Conservation (phyloP, 192 early-diverging fungal species). For the Allomyces arbusculus region DNA sequence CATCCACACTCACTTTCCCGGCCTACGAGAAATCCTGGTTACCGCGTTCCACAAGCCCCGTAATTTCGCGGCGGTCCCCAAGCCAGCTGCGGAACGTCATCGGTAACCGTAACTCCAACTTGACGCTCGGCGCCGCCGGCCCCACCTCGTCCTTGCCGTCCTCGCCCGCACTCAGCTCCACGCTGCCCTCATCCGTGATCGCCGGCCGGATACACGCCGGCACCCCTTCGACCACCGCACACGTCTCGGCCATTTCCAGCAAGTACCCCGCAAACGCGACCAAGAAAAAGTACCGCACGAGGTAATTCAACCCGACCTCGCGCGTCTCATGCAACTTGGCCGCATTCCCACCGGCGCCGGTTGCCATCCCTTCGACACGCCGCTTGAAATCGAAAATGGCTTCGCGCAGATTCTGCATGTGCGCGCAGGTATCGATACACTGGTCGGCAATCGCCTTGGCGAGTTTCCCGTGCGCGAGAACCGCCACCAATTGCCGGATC, state of each 20-base stretch:
- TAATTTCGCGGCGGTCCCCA: conserved; percentile 30
- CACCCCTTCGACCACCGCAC: conserved; percentile 1
- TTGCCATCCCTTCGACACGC: conserved; percentile 18
- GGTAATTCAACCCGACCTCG: conserved; percentile 29
- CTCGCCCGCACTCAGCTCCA: background rate
- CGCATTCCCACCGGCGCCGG: conserved; percentile 3
- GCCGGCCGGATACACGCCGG: background rate
- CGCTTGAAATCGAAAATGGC: conserved; percentile 38
- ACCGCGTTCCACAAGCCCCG: conserved; percentile 17
- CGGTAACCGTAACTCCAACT: conserved; percentile 8
- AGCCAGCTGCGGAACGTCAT: conserved; percentile 30
- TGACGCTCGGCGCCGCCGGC: conserved; percentile 2
- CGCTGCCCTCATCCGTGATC: background rate
- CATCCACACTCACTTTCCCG: too few species aligned
- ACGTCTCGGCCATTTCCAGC: conserved; percentile 19
- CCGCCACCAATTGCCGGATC: conserved; percentile 33
- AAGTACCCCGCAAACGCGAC: conserved; percentile 46
- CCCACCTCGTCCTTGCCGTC: background rate
- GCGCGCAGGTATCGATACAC: conserved; percentile 39
- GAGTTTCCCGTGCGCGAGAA: conserved; percentile 33
- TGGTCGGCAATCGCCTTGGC: conserved; percentile 34
- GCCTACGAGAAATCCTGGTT: conserved; percentile 6
- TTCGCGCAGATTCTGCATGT: conserved; percentile 40
- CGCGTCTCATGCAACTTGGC: conserved; percentile 13
- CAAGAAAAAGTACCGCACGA: conserved; percentile 41